These are phyloP conservation scores for Parathielavia appendiculata DNA, from an alignment of 495 filamentous ascomycete genomes.

Conservation along the genomic window DNA sequence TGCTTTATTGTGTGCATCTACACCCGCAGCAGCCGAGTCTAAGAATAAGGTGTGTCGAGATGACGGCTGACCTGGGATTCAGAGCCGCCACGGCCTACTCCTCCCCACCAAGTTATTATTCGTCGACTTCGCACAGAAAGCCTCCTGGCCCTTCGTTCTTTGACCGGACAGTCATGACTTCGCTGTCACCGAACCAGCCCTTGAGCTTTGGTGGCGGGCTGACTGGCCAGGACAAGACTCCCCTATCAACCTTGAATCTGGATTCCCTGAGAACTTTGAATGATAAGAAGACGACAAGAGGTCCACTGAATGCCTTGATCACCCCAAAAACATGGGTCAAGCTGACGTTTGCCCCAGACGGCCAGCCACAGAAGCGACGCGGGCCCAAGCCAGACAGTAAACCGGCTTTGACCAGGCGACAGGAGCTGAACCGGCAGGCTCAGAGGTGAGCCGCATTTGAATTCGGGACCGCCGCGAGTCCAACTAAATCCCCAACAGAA, in stretches of 20 bases:
- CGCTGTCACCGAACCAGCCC: conserved; percentile 35
- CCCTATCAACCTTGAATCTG: conserved; percentile 50
- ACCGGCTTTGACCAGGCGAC: conserved; percentile 84
- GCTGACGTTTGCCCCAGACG: conserved; percentile 50
- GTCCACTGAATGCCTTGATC: conserved; percentile 1
- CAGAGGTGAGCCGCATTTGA: conserved; percentile 62
- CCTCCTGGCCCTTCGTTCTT: conserved; percentile 33
- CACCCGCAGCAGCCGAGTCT: not conserved
- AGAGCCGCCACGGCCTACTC: conserved; percentile 35
- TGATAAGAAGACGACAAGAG: conserved; percentile 53
- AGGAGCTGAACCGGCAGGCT: conserved; percentile 92
- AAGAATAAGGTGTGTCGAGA: not conserved
- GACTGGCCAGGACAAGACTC: conserved; percentile 41
- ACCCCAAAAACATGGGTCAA: not conserved
- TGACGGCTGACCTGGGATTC: conserved; percentile 29
- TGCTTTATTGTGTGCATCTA: conserved; percentile 8
- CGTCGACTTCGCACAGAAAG: conserved; percentile 32
- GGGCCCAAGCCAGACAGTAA: conserved; percentile 97
- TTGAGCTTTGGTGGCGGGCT: conserved; percentile 30
- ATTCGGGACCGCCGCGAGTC: too few relatives aligned
- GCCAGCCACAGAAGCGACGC: conserved; percentile 78
- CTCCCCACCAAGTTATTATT: conserved; percentile 37
- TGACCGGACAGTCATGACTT: conserved; percentile 39
- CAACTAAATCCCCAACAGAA: conserved; percentile 42
- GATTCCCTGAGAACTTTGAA: conserved; percentile 54